Conservation (phyloP, 352 stramenopile genomes). For the Pythium sp. region DNA sequence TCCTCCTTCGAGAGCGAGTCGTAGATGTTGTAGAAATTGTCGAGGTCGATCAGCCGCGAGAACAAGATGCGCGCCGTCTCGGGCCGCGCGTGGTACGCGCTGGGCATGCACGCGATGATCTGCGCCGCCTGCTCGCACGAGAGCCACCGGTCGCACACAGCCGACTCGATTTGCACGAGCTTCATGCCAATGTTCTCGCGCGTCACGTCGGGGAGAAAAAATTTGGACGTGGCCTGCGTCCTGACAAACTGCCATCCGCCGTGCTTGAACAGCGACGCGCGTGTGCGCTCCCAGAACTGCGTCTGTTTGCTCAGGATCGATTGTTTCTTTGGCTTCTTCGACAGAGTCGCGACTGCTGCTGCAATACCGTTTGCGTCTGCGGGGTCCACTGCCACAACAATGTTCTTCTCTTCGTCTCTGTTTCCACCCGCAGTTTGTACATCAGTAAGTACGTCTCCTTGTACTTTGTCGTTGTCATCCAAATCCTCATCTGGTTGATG, state of each 20-base stretch:
- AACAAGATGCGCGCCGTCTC: constrained; percentile 78
- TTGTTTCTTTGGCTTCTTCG: neutral
- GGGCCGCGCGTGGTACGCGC: constrained; percentile 45
- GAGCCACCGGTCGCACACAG: constrained; percentile 76
- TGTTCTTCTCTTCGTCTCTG: neutral
- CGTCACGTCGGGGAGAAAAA: constrained; percentile 43
- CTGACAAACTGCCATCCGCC: constrained; percentile 34
- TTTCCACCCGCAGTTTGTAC: neutral
- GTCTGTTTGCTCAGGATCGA: constrained; percentile 24
- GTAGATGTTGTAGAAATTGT: constrained; percentile 62
- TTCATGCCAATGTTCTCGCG: constrained; percentile 75
- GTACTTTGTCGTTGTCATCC: neutral
- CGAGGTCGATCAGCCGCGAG: constrained; percentile 65
- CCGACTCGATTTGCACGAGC: constrained; percentile 79
- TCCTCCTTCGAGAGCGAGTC: constrained; percentile 47
- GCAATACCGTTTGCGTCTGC: neutral
- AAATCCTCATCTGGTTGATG: neutral
- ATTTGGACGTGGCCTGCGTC: constrained; percentile 34
- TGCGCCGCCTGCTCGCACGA: constrained; percentile 58
- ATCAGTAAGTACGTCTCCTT: neutral
- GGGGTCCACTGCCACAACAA: neutral
- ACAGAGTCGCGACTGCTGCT: neutral
- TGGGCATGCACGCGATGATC: constrained; percentile 77
- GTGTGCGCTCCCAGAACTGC: constrained; percentile 53
- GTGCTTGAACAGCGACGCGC: constrained; percentile 40